phyloP scores from a whole-genome alignment of 495 filamentous ascomycete species.

The Elaphomyces granulatus region DNA sequence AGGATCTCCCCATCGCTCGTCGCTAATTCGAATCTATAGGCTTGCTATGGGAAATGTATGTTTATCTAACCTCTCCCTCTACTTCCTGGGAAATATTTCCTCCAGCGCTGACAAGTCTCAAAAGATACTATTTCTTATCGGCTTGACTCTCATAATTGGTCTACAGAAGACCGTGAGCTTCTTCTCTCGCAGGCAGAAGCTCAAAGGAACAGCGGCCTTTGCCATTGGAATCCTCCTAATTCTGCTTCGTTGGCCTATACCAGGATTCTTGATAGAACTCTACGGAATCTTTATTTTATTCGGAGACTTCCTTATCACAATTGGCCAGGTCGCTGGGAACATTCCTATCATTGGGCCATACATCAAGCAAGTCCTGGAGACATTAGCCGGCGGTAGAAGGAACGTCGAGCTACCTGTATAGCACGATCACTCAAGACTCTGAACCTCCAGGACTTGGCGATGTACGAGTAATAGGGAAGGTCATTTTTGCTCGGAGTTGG shows the following conservation, averaged over 20 bases:
- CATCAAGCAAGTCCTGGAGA: conserved; percentile 53
- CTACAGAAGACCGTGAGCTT: conserved; percentile 77
- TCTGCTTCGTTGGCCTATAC: conserved; percentile 71
- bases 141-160: conserved; percentile 91
- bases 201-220: conserved; percentile 85
- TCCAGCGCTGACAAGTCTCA: conserved; percentile 9
- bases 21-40: conserved; percentile 21
- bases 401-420: conserved; percentile 63
- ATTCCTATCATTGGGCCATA: conserved; percentile 78
- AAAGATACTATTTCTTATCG: conserved; percentile 92
- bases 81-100: background rate
- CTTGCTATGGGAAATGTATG: conserved; percentile 81
- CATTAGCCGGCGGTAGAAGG: conserved; percentile 45
- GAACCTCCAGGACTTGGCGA: no score
- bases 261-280: conserved; percentile 78
- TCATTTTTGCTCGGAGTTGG: no score
- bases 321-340: conserved; percentile 71
- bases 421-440: no score
- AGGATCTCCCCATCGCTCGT: background rate
- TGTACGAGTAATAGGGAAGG: no score
- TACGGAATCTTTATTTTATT: conserved; percentile 91
- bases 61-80: conserved; percentile 2
- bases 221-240: conserved; percentile 72
- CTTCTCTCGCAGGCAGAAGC: conserved; percentile 85
- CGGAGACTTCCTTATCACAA: conserved; percentile 90